Evolutionary conservation across 345 rosid species (phyloP), one percentile per base, ranked within the genome.

Genomic region (Trapa incisa): DNA sequence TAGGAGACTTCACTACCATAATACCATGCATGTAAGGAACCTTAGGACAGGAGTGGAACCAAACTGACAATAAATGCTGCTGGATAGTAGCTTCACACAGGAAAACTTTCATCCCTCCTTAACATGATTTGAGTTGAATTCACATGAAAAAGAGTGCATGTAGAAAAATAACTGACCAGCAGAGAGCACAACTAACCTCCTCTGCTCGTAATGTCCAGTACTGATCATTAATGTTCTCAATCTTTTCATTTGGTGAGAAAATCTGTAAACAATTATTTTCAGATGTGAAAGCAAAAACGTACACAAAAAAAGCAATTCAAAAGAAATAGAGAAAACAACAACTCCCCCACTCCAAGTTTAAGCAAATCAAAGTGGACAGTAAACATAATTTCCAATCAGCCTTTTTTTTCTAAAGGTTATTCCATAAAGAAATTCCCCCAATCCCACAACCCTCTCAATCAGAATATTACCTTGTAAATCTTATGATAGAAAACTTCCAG

Each of bases 121-220:
- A 52, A 4, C 16, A 52, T 17, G 29, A 52, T 52, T 52, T 15
- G 0, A 17, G 22, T 54, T 22, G 35, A n/a, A 54, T 54, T 54
- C 60, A 45, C 11, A 45, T 6, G 13, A 64, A 37, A 22, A 29
- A 37, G 42, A 56, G 58, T 3, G 43, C 43, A 41, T 41, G 54
- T 17, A 38, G 36, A 32, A 56, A 54, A 64, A n/a, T 37, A 62
- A 62, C 17, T 37, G n/a, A 65, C 15, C 16, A 32, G 56, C 39
- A 64, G 22, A 17, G 33, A 36, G 17, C n/a, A 66, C 48, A 37
- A 22, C 48, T 72, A 68, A 79, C 94, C 90, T 87, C 94, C 72
- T 87, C 94, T 52, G 90, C 90, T 33, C 94, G 88, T 61, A 87
- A 67, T 38, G 90, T 87, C 90, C 94, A 87, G 71, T 85, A 85